phyloP scores from a whole-genome alignment of 106 monocot species.

The Narthecium ossifragum region DNA sequence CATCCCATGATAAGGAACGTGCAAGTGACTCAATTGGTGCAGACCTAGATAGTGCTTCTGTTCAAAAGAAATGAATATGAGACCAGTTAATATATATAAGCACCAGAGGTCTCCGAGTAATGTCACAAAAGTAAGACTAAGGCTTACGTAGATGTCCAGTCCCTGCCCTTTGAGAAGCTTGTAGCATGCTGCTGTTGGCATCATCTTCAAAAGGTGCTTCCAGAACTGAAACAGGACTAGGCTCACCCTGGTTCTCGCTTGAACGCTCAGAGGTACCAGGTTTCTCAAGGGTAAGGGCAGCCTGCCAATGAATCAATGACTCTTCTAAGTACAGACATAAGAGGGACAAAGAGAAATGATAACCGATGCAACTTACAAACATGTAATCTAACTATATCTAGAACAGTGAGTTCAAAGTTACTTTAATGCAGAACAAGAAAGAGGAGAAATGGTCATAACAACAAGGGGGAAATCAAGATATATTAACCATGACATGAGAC shows the following conservation, averaged over 20 bases:
- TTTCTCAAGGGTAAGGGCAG: conserved; percentile 28
- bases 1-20: conserved; percentile 54
- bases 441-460: no score
- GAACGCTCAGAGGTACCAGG: conserved; percentile 14
- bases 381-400: no score
- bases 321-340: no score
- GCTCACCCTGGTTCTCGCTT: conserved; percentile 23
- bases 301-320: conserved; percentile 43
- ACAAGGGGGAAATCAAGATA: no score
- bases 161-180: conserved; percentile 24
- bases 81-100: not conserved
- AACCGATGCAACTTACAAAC: no score
- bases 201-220: conserved; percentile 34
- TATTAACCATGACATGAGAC: no score
- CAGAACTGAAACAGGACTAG: conserved; percentile 46
- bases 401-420: no score
- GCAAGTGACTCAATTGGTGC: conserved; percentile 60
- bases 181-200: conserved; percentile 11
- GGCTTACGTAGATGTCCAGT: conserved; percentile 44
- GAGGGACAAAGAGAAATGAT: no score
- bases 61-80: not conserved
- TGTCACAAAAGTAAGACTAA: not conserved
- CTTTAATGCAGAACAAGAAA: no score
- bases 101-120: not conserved
- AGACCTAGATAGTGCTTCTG: conserved; percentile 52